Evolutionary conservation across 2,329 filamentous ascomycete genomes (phyloP).

Genomic region (Aspergillus carbonarius): DNA sequence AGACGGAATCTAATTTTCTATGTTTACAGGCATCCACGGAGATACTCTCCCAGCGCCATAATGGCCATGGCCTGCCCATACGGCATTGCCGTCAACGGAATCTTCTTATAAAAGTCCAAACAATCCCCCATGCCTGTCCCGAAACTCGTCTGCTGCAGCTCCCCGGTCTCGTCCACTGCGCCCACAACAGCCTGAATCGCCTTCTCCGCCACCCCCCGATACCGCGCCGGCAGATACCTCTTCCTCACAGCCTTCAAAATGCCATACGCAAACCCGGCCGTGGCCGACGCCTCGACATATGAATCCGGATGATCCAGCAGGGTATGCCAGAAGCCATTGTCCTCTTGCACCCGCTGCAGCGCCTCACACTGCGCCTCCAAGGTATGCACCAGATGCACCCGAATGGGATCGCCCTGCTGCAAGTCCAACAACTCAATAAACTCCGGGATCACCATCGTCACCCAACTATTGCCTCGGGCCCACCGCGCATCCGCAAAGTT

Average conservation of each 20-base stretch:
- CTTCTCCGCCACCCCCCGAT: conserved; percentile 61
- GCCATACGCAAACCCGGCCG: conserved; percentile 77
- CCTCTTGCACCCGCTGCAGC: conserved; percentile 59
- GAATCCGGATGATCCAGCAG: conserved; percentile 70
- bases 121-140: conserved; percentile 74
- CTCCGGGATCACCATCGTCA: conserved; percentile 81
- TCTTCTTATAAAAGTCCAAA: conserved; percentile 74
- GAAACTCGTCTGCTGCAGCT: conserved; percentile 72
- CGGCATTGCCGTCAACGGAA: conserved; percentile 75
- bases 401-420: conserved; percentile 58
- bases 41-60: conserved; percentile 73
- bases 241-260: conserved; percentile 72
- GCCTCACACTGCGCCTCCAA: conserved; percentile 69
- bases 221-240: conserved; percentile 65
- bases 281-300: conserved; percentile 74
- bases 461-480: conserved; percentile 62
- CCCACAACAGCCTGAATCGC: conserved; percentile 67
- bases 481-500: conserved; percentile 58
- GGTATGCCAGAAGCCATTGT: conserved; percentile 70
- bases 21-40: conserved; percentile 43
- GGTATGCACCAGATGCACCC: conserved; percentile 51
- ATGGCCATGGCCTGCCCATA: conserved; percentile 85
- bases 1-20: background rate
- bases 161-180: conserved; percentile 66
- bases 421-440: conserved; percentile 72